phyloP scores from a whole-genome alignment of 129 eudicot species.

The Tanacetum coccineum region DNA sequence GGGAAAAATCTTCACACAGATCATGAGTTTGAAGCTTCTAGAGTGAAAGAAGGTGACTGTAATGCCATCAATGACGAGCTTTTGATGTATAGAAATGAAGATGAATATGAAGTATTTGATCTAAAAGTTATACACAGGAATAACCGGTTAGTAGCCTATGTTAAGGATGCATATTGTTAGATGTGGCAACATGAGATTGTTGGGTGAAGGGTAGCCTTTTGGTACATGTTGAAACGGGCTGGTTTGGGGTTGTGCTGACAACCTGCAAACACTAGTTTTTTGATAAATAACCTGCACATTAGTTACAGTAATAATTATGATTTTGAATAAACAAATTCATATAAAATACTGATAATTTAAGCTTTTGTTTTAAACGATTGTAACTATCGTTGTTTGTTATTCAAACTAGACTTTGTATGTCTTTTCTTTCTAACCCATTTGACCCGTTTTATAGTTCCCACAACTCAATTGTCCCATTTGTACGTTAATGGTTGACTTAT shows the following conservation, averaged over 20 bases:
- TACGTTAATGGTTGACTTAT: no score
- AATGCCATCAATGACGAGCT: conserved; percentile 37
- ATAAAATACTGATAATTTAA: not conserved
- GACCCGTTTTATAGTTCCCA: no score
- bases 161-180: not conserved
- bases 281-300: not conserved
- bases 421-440: no score
- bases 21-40: conserved; percentile 30
- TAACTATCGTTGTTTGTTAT: no score
- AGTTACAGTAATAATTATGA: no score
- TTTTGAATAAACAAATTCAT: no score
- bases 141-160: conserved; percentile 55
- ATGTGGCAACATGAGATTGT: conserved; percentile 13
- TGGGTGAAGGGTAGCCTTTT: not conserved
- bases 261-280: not conserved
- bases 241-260: conserved; percentile 3
- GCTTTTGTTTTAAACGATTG: no score
- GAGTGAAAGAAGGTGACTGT: conserved; percentile 45
- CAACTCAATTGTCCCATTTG: no score
- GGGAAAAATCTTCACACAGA: conserved; percentile 20
- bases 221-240: not conserved
- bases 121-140: conserved; percentile 79
- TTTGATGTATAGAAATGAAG: conserved; percentile 37
- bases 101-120: conserved; percentile 76
- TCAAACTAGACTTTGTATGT: no score